A percentile compares a stretch with the other conserved stretches of the same genome.
Evolutionary conservation across 1,139 yeast genomes (phyloP).

Genomic region (Debaryomyces nepalensis): DNA sequence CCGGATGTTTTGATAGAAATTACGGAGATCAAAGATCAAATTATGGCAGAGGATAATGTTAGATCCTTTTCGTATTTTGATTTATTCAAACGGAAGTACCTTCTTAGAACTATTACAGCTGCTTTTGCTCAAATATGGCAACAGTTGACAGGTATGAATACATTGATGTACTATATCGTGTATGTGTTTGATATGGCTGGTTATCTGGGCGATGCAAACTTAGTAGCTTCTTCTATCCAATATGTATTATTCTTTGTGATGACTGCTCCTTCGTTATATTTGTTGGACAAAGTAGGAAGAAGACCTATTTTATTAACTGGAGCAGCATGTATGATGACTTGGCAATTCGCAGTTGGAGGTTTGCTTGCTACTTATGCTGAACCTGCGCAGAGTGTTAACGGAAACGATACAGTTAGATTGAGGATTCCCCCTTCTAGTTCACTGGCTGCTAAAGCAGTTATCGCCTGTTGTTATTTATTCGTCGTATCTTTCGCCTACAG

Average conservation of each 20-base stretch:
- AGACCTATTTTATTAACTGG: conserved; percentile 51
- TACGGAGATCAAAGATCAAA: conserved; percentile 39
- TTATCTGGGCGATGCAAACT: conserved; percentile 29
- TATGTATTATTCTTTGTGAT: conserved; percentile 43
- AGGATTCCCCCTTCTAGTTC: conserved; percentile 37
- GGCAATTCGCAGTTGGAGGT: conserved; percentile 51
- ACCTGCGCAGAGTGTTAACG: conserved; percentile 34
- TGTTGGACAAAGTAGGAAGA: conserved; percentile 59
- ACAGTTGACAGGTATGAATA: conserved; percentile 45
- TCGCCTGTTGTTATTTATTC: conserved; percentile 56
- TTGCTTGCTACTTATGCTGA: conserved; percentile 48
- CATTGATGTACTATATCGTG: conserved; percentile 43
- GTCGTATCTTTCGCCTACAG: conserved; percentile 52
- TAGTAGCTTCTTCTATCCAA: conserved; percentile 38
- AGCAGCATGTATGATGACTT: conserved; percentile 47
- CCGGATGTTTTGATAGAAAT: conserved; percentile 39
- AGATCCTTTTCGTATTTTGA: conserved; percentile 34
- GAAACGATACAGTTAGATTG: conserved; percentile 45
- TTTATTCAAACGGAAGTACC: conserved; percentile 36
- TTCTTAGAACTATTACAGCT: conserved; percentile 35
- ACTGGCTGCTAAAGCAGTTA: conserved; percentile 50
- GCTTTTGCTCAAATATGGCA: conserved; percentile 42
- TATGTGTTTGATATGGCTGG: conserved; percentile 43
- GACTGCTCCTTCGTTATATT: conserved; percentile 49
- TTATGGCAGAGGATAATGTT: conserved; percentile 31